Evolutionary conservation across 2,329 filamentous ascomycete species (phyloP), one percentile per base, ranked within the genome.

Genomic region (Pestalotiopsis sp.): DNA sequence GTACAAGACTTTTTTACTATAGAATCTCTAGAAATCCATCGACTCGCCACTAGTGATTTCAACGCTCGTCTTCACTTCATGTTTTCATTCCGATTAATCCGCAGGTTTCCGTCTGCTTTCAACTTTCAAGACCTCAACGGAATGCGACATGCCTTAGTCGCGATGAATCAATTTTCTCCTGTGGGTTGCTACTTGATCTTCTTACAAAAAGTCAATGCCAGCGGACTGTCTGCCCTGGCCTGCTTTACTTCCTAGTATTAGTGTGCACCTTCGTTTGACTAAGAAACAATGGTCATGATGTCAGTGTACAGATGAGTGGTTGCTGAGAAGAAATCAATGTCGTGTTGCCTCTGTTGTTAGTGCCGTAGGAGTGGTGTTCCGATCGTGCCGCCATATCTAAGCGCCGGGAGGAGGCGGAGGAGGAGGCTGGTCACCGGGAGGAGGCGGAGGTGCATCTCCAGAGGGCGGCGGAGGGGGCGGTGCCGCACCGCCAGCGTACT

Each of bases 391-490:
- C 45, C 45, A n/a, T n/a, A 52, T 52, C 78, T 78, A 86, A 71
- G 84, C 83, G 73, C 84, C 84, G 69, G 84, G 83, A 71, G 89
- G 89, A 66, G 87, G 87, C 49, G 89, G 90, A 27, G 92, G 90
- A 25, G 90, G 90, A 71, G 87, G 87, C 70, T 85, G 84, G 69
- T 89, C 87, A 73, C 86, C 86, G 4, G 86, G 85, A 71, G 86
- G 84, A 14, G 88, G 90, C 49, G 90, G 89, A 68, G 90, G 86
- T 71, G 89, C 89, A 72, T 84, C 84, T 67, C 85, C 86, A 70
- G 88, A 87, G 27, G 89, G 87, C 36, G 90, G 90, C 31, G 90
- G 90, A 58, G 88, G 87, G 68, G 86, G 83, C 27, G 85, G 82
- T 55, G 79, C 82, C 39, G 80, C 81, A 62, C 85, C 83, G 71